phyloP scores from a whole-genome alignment of 768 basidiomycete genomes.

The Lactarius vividus region DNA sequence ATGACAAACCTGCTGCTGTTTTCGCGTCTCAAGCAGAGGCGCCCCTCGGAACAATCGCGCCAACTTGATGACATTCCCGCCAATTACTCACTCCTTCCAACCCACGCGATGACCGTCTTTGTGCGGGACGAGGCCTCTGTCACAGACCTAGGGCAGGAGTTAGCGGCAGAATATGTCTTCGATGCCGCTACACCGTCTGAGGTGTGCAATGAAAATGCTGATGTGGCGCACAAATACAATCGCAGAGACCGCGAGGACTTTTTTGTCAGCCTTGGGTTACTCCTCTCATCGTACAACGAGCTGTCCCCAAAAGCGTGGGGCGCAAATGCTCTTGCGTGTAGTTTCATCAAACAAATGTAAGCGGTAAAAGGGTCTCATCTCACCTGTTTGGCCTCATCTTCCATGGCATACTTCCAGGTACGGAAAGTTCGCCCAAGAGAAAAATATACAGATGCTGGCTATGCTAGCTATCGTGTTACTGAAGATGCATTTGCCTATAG shows the following conservation, averaged over 20 bases:
- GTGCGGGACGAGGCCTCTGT: slow-evolving; percentile 27
- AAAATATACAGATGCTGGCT: slow-evolving; percentile 79
- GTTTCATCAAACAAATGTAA: slow-evolving; percentile 32
- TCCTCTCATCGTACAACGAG: slow-evolving; percentile 14
- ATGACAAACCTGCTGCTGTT: slow-evolving; percentile 75
- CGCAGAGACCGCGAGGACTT: slow-evolving; percentile 27
- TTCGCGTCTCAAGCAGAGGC: slow-evolving; percentile 51
- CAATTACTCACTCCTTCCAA: slow-evolving; percentile 53
- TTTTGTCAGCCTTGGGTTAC: slow-evolving; percentile 24
- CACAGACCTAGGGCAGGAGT: slow-evolving; percentile 21
- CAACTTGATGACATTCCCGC: slow-evolving; percentile 47
- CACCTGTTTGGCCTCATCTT: slow-evolving; percentile 1
- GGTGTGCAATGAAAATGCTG: slow-evolving; percentile 23
- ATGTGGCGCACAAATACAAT: slow-evolving; percentile 17
- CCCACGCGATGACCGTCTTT: slow-evolving; percentile 33
- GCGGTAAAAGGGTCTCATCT: slow-evolving; percentile 14
- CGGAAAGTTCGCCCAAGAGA: slow-evolving; percentile 43
- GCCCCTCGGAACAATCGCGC: slow-evolving; percentile 43
- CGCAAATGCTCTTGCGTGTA: slow-evolving; percentile 17
- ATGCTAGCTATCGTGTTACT: slow-evolving; percentile 71
- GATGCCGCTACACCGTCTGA: slow-evolving; percentile 18
- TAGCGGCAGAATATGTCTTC: slow-evolving; percentile 26
- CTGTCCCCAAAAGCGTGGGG: slow-evolving; percentile 17
- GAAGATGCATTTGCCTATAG: slow-evolving; percentile 38
- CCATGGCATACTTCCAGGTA: slow-evolving; percentile 37